A percentile compares a stretch with the other conserved stretches of the same genome.
Conservation (phyloP, 352 stramenopile genomes). For the Globisporangium alternatum region DNA sequence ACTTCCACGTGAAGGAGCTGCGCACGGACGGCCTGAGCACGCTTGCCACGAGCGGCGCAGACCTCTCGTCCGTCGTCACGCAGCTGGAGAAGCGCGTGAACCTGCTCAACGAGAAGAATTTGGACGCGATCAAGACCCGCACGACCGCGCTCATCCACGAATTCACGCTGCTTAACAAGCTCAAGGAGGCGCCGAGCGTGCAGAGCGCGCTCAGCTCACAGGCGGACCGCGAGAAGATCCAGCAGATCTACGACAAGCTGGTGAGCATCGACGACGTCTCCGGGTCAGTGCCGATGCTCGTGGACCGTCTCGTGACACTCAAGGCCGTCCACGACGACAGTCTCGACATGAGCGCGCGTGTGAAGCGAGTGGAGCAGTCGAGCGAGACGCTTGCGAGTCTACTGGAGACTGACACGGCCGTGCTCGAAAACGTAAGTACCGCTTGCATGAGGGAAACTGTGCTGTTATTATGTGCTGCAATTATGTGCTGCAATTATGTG, state of each 20-base stretch:
- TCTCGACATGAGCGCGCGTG: conserved; percentile 38
- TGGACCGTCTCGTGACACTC: conserved; percentile 71
- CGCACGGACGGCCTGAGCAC: conserved; percentile 40
- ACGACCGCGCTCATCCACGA: conserved; percentile 76
- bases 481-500: not conserved
- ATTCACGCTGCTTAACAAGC: conserved; percentile 72
- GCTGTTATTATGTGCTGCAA: not conserved
- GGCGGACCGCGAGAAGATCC: conserved; percentile 62
- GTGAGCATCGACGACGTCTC: conserved; percentile 55
- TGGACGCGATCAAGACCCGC: conserved; percentile 76
- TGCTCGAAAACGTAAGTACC: conserved; percentile 68
- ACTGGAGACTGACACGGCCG: conserved; percentile 53
- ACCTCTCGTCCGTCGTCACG: conserved; percentile 46
- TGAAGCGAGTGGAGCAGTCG: conserved; percentile 63
- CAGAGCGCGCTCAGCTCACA: conserved; percentile 54
- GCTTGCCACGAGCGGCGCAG: conserved; percentile 16
- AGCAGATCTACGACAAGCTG: conserved; percentile 72
- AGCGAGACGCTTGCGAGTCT: conserved; percentile 53
- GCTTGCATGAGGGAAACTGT: too few species aligned
- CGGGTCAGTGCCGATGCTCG: conserved; percentile 55
- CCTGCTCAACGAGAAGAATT: conserved; percentile 71
- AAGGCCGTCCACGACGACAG: conserved; percentile 73
- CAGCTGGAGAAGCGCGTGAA: conserved; percentile 66
- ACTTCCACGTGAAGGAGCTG: conserved; percentile 48
- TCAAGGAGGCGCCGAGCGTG: conserved; percentile 67